Base-by-base conservation (phyloP, 306 rosid species). In the Hippophae tibetana region DNA sequence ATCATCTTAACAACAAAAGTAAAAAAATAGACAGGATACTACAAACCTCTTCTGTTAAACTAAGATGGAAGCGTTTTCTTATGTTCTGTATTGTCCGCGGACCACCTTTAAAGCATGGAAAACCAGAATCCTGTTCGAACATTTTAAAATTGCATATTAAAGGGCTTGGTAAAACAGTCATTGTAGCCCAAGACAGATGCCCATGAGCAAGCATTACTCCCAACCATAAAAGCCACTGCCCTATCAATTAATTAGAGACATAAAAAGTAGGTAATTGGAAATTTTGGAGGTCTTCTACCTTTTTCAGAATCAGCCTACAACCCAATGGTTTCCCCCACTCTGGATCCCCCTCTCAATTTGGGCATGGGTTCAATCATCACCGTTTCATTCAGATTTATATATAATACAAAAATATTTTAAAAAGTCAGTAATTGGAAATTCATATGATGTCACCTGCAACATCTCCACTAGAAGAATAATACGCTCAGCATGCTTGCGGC, bases 401-500 rank as follows among this genome's bases (percentile, higher is more conserved):
- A 2, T 31, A 31, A 31, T 31, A 31, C 5, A 31, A 31, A 31
- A 31, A 4, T 31, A 2, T 31, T 31, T 31, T 31, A 31, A 31
- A 31, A 31, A 31, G 5, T 2, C 5, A 4, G 38, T 31, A 5
- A 55, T 18, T 41, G 52, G 56, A 54, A 55, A 74, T 43, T 42
- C 62, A 55, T 47, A 54, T 75, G 65, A 50, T 14, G 45, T 68
- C 85, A 93, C 99, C 99, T 93, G 95, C 82, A 93, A 84, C 99
- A 93, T 93, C 79, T 93, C 99, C 62, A 93, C 97, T 52, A 93
- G 99, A 75, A 93, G 97, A 80, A 93, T 88, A 69, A 93, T 75
- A 54, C 99, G 95, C 61, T 93, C 99, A 11, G 99, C 99, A 77
- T 93, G 99, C 79, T 93, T 93, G 69, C 97, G 99, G 73, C 99